phyloP scores from a whole-genome alignment of 129 eudicot species.

The Glebionis coronaria region DNA sequence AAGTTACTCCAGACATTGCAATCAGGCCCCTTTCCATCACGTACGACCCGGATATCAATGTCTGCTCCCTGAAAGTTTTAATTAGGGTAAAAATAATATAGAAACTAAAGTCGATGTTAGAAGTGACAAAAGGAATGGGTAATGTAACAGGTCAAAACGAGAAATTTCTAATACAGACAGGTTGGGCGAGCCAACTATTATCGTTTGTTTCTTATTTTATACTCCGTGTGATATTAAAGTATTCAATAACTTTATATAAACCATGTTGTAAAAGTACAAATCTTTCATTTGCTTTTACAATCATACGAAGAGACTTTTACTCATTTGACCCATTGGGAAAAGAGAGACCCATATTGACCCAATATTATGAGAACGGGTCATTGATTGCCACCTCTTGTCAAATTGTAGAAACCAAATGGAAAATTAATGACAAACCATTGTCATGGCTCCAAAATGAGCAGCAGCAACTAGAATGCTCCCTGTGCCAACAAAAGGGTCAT shows the following conservation, averaged over 20 bases:
- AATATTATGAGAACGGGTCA: neutral
- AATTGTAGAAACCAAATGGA: neutral
- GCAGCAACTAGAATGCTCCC: slow-evolving; percentile 96
- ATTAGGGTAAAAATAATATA: slow-evolving; percentile 29
- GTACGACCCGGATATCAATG: slow-evolving; percentile 93
- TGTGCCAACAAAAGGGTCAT: slow-evolving; percentile 96
- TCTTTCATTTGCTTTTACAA: neutral
- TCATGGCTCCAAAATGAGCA: slow-evolving; percentile 96
- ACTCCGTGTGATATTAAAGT: neutral
- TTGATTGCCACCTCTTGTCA: neutral
- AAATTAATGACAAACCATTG: slow-evolving; percentile 63
- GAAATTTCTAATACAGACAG: neutral
- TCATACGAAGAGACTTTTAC: neutral
- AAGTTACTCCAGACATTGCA: slow-evolving; percentile 99
- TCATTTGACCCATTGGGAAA: neutral
- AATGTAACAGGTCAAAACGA: neutral
- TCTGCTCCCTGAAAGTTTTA: slow-evolving; percentile 93
- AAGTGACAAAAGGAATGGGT: neutral
- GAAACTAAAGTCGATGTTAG: neutral
- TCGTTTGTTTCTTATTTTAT: neutral
- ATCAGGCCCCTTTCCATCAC: slow-evolving; percentile 96
- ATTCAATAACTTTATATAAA: neutral
- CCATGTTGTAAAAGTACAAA: neutral
- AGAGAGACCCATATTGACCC: neutral
- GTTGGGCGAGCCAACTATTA: neutral